Evolutionary conservation across 371 early-diverging fungal genomes (phyloP), one percentile per base, ranked within the genome.

Genomic region (Apophysomyces sp.): DNA sequence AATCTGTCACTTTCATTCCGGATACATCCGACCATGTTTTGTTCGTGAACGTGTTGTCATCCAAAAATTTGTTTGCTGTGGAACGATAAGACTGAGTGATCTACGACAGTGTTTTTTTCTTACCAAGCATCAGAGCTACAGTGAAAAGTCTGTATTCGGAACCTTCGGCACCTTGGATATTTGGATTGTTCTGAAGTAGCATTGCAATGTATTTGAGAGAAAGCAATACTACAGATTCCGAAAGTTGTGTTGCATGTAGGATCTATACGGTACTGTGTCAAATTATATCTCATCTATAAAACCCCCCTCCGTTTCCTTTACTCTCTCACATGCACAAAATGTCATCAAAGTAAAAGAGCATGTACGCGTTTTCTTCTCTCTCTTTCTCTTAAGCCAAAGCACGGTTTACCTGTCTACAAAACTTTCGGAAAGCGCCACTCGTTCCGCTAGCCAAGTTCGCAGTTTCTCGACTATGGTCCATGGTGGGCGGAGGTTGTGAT

Each of bases 111-210:
- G 9, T 32, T 27, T 18, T 34, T 57, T n/a, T 26, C 36, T 65
- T 76, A 79, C 79, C 79, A 27, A 80, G 66, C 90, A 92, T 90
- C 21, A 92, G 68, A 8, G 93, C 89, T 9, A 92, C 91, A 1
- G 89, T 89, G 61, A 92, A 90, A 40, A 92, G 63, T 51, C 90
- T 80, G 63, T 87, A 92, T 68, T 92, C 93, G 26, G 91, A 89
- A 29, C 91, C 92, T 39, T 75, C 86, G 1, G 84, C 86, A 56
- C 86, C 86, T 67, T 86, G 85, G 29, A 86, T 86, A 40, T 68
- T 72, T 0, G 88, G 88, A 57, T 84, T 84, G 28, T 79, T 80
- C 59, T 84, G 82, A 30, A 85, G 63, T 15, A 88, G 68, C 75
- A 83, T 84, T 41, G 84, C 82, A 61, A 86, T 88, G 44, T 86